Base-by-base conservation (phyloP, 2,329 filamentous ascomycete genomes). In the Cordyceps tenuipes region DNA sequence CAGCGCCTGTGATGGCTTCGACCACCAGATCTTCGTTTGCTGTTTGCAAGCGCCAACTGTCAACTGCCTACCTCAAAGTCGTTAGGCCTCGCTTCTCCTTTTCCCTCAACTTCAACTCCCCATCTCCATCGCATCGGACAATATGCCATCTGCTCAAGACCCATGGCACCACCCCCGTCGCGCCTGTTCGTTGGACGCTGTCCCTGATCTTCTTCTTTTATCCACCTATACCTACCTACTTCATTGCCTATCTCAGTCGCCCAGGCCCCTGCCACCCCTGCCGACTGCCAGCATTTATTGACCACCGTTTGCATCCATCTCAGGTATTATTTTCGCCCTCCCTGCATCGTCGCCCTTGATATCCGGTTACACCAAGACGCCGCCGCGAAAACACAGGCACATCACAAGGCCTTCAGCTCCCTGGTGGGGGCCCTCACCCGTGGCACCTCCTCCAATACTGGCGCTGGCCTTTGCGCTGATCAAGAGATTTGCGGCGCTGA, bases 351-450 rank as follows among this genome's bases (percentile, higher is more conserved):
- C 12, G 10, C 34, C 34, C 29, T 29, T 29, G 29, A 29, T 8
- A 29, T 36, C 43, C n/a, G 21, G 43, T 21, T 21, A 17, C 41
- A 36, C 41, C 41, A 6, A 6, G 41, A 19, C n/a, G 43, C 43
- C n/a, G 43, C 43, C 54, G 13, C 19, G 26, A 53, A 60, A 60
- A 60, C 23, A 39, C 17, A 53, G 57, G 43, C n/a, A 44, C 57
- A 60, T 60, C 57, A 60, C 57, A 60, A 60, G 57, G 50, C 31
- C 57, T 29, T 19, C 57, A 60, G 57, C 43, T 60, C 50, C 31
- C 15, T 50, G 31, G 23, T 50, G 54, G 57, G 57, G 34, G 50
- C 4, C 57, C 50, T 41, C 50, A 19, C 10, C 34, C 49, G 50
- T 54, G 43, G 49, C 43, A 50, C 50, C 57, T 47, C 50, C 57